Evolutionary conservation across 306 rosid species (phyloP).

Genomic region (Parietaria judaica): DNA sequence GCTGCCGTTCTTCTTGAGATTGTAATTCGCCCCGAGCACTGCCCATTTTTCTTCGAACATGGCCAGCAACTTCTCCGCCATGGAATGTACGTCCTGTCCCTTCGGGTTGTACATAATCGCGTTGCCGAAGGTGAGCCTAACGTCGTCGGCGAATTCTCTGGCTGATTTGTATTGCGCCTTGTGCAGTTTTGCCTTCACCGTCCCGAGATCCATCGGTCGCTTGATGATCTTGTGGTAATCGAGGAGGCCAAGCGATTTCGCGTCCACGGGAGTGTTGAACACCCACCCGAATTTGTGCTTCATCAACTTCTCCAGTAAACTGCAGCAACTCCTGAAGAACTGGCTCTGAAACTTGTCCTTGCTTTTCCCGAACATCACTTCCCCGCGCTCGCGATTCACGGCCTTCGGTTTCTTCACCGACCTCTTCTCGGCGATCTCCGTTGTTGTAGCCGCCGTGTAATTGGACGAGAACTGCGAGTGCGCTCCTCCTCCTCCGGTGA

Average conservation of each 20-base stretch:
- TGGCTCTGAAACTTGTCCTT: slow-evolving; percentile 35
- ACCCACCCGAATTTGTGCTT: slow-evolving; percentile 92
- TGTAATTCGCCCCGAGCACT: slow-evolving; percentile 44
- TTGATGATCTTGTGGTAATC: slow-evolving; percentile 63
- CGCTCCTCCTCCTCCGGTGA: slow-evolving; percentile 24
- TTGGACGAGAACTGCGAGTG: slow-evolving; percentile 31
- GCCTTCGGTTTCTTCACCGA: neutral
- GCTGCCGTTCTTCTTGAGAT: slow-evolving; percentile 36
- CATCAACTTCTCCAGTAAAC: slow-evolving; percentile 78
- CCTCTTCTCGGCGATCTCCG: slow-evolving; percentile 25
- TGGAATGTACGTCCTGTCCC: slow-evolving; percentile 80
- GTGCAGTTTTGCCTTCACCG: slow-evolving; percentile 58
- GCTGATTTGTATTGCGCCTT: slow-evolving; percentile 78
- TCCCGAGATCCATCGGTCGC: slow-evolving; percentile 90
- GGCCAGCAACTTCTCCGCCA: slow-evolving; percentile 75
- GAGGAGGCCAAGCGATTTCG: slow-evolving; percentile 60
- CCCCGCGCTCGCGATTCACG: slow-evolving; percentile 38
- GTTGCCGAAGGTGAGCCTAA: slow-evolving; percentile 80
- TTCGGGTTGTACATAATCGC: slow-evolving; percentile 82
- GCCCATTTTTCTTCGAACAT: slow-evolving; percentile 73
- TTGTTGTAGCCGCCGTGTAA: slow-evolving; percentile 16
- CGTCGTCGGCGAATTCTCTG: slow-evolving; percentile 77
- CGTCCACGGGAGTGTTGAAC: slow-evolving; percentile 83
- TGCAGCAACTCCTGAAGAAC: slow-evolving; percentile 56
- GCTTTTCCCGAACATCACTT: slow-evolving; percentile 21